Conservation (phyloP, 805 yeast species). For the Yarrowia alimentaria region DNA sequence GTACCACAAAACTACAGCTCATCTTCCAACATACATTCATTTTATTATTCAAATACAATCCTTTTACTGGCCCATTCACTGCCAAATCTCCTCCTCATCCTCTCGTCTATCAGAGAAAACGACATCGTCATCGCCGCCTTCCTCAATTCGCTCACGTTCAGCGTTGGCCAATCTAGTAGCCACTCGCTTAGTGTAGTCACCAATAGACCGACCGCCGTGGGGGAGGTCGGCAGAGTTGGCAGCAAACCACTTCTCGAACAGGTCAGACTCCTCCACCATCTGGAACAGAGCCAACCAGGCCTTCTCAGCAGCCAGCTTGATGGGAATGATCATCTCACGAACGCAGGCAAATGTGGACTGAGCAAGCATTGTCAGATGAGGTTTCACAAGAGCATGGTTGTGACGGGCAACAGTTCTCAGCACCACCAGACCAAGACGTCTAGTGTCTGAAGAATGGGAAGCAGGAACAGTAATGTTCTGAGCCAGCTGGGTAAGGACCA, state of each 20-base stretch:
- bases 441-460: slow-evolving; percentile 67
- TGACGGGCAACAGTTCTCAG: slow-evolving; percentile 70
- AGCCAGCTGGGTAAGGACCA: slow-evolving; percentile 55
- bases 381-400: slow-evolving; percentile 52
- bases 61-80: not conserved
- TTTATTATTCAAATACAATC: no score
- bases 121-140: slow-evolving; percentile 87
- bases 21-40: no score
- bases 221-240: slow-evolving; percentile 33
- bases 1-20: no score
- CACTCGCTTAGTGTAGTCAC: slow-evolving; percentile 87
- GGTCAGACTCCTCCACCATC: slow-evolving; percentile 62
- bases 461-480: slow-evolving; percentile 50
- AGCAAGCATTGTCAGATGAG: slow-evolving; percentile 55
- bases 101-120: slow-evolving; percentile 81
- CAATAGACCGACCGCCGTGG: slow-evolving; percentile 59
- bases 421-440: slow-evolving; percentile 75
- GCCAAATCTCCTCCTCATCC: slow-evolving; percentile 84
- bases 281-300: slow-evolving; percentile 72
- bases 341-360: slow-evolving; percentile 79
- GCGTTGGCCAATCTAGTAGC: slow-evolving; percentile 81
- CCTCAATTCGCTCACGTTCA: slow-evolving; percentile 81
- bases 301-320: slow-evolving; percentile 91
- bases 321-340: slow-evolving; percentile 85
- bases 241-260: slow-evolving; percentile 66